Base-by-base conservation (phyloP, 129 eudicot genomes). In the Heracleum sosnowskyi region DNA sequence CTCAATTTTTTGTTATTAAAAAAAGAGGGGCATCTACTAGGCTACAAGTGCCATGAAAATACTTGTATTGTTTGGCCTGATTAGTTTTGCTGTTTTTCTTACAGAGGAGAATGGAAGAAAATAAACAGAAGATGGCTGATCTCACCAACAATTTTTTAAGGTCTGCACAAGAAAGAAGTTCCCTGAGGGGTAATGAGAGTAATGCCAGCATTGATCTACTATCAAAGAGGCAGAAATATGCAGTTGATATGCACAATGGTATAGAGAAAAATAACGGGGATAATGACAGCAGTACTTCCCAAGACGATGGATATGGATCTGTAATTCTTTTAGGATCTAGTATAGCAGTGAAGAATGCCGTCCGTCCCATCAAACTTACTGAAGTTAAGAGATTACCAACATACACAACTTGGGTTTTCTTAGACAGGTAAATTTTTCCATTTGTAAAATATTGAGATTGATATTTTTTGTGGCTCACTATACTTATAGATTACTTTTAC, bases 291-390 rank as follows among this genome's bases (percentile, higher is more conserved):
- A 78, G 69, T 80, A 84, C 88, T 80, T 88, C 97, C 26, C 92
- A 90, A 80, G 98, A 95, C 76, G 96, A 90, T 85, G 93, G 91
- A 47, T 83, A 88, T 86, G 83, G 80, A 62, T 83, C 98, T 82
- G 89, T 97, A 76, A 82, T 95, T 84, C 97, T 95, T 70, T 72
- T 95, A 73, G 98, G 98, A 80, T 87, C 96, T 69, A 90, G 91
- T 78, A 90, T 95, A 81, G 91, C 94, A 69, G 96, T 88, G 35
- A 95, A 90, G 87, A 95, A 86, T 82, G 89, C 96, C 46, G 96
- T 95, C 68, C 87, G 94, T 26, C 97, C 98, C 45, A 91, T 91
- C 81, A 91, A 82, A 86, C 97, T 93, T 74, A 86, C 91, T 34
- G 98, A 87, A 83, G 87, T 89, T 63, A 78, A 87, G 69, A 91